Conservation (phyloP, 371 early-diverging fungal species). For the Batkoa obscura region DNA sequence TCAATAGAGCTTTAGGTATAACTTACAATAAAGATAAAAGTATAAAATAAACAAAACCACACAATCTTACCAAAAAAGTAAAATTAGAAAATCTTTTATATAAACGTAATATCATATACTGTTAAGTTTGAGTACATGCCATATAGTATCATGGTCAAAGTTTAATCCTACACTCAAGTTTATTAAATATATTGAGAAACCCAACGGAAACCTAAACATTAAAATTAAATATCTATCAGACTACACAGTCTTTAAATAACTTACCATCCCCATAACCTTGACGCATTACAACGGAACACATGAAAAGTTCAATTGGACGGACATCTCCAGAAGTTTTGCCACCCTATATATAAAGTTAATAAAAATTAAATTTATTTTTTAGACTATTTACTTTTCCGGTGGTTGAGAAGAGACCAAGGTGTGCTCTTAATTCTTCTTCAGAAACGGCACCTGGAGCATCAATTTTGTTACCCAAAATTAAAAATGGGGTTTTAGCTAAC, state of each 20-base stretch:
- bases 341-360: constrained; percentile 25
- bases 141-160: too few relatives aligned
- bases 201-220: constrained; percentile 57
- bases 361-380: not conserved
- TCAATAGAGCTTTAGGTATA: too few relatives aligned
- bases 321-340: constrained; percentile 77
- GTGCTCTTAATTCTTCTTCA: constrained; percentile 75
- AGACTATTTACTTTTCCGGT: constrained; percentile 62
- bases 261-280: constrained; percentile 93
- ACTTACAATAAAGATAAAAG: too few relatives aligned
- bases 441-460: constrained; percentile 86
- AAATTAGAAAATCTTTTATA: too few relatives aligned
- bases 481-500: constrained; percentile 76
- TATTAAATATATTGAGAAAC: constrained; percentile 71
- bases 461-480: constrained; percentile 95
- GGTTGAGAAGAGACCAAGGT: constrained; percentile 81
- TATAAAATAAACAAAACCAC: too few relatives aligned
- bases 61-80: too few relatives aligned
- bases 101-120: too few relatives aligned
- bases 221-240: not conserved
- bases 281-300: constrained; percentile 95
- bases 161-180: too few relatives aligned
- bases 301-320: constrained; percentile 92
- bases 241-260: not conserved
- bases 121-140: too few relatives aligned